Evolutionary conservation across 2,329 filamentous ascomycete species (phyloP), one percentile per base, ranked within the genome.

Genomic region (Sphaerulina vaccinii): DNA sequence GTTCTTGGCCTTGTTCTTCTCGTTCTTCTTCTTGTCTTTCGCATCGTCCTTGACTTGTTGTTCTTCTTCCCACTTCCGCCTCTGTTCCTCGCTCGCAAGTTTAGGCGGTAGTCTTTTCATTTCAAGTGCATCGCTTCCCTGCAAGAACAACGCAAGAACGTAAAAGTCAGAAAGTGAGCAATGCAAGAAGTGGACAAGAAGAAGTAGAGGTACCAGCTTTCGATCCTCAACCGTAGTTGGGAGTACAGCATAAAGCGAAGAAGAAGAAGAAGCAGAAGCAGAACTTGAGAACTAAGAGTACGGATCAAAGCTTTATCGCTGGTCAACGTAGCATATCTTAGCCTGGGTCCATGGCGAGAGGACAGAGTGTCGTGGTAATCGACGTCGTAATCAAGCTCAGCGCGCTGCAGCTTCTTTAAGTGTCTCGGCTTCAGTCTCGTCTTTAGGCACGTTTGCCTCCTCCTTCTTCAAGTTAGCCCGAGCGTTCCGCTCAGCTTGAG

Each of bases 91-190:
- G 11, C 21, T 29, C n/a, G 44, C 36, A 6, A 19, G 24, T 21
- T 39, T 39, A 10, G 18, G 29, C 3, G 13, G 19, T 23, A 19
- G 27, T 11, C 19, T 46, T 35, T 9, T 27, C 5, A n/a, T 35
- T 21, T 21, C 15, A 37, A 54, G 33, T n/a, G 39, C 41, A 19
- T 51, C 46, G 51, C 48, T 52, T 50, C 51, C 56, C 56, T 58
- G 38, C 47, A 42, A 45, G 19, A 49, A 9, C 42, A 24, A 43
- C 23, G 48, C 45, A 48, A 45, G 52, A 56, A 42, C 40, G 47
- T 42, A 45, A 49, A 52, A 51, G 44, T 47, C 44, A 49, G 53
- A 54, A 33, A 32, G 38, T 2, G 8, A 53, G 38, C 33, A 33
- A 40, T 43, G 42, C 38, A 19, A 11, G 38, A 23, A 13, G 39